phyloP scores from a whole-genome alignment of 2,329 filamentous ascomycete genomes.

The Fusarium domesticum region DNA sequence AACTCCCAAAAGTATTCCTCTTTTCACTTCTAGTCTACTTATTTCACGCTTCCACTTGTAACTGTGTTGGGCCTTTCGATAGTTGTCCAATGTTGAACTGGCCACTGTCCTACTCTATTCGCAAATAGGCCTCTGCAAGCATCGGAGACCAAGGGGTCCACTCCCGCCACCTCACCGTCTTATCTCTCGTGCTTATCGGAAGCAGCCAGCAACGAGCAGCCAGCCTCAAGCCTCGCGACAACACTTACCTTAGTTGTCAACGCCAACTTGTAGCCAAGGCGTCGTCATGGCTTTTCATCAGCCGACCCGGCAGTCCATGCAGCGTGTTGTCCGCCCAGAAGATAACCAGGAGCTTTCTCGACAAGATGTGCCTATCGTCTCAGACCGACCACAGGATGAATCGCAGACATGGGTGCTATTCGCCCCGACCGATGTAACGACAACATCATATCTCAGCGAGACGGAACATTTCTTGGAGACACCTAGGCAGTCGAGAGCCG shows the following conservation, averaged over 20 bases:
- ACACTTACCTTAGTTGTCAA: no score
- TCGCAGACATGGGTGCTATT: constrained; percentile 97
- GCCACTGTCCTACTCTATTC: no score
- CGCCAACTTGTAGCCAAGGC: constrained; percentile 6
- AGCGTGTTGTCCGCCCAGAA: constrained; percentile 45
- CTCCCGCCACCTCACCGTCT: constrained; percentile 23
- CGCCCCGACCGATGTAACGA: constrained; percentile 66
- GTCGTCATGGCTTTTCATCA: constrained; percentile 58
- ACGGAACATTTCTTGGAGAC: constrained; percentile 63
- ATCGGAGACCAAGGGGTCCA: constrained; percentile 21
- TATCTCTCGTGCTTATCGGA: constrained; percentile 26
- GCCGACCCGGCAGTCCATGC: constrained; percentile 51
- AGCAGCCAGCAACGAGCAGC: not conserved
- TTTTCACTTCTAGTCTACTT: not conserved
- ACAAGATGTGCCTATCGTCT: constrained; percentile 25
- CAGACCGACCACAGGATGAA: constrained; percentile 54
- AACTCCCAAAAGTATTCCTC: not conserved
- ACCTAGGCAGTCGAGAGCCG: constrained; percentile 68
- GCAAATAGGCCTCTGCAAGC: no score
- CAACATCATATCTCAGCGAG: constrained; percentile 66
- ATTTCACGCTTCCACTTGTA: not conserved
- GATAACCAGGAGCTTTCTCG: constrained; percentile 37
- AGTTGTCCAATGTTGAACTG: not conserved
- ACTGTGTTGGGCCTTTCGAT: not conserved
- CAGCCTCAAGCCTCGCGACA: constrained; percentile 13